Evolutionary conservation across 306 rosid species (phyloP), one percentile per base, ranked within the genome.

Genomic region (Acacia crassicarpa): DNA sequence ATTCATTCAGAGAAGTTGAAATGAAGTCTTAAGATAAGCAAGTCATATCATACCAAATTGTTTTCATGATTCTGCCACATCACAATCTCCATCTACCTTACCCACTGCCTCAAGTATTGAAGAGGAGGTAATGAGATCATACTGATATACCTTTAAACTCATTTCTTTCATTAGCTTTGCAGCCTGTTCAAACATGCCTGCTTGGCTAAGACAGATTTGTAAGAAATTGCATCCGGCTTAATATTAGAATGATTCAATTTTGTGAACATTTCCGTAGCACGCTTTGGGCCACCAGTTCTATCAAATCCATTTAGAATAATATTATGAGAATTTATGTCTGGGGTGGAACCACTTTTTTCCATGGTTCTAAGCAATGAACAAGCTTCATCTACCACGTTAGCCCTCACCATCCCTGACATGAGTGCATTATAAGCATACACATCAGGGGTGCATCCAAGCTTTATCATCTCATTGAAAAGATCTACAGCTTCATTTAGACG

Each of bases 51-150:
- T 48, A 77, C 76, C 51, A 30, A 68, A 56, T 66, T 41, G 49
- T 49, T 84, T 63, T 84, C 81, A 85, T 11, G 80, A 77, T 67
- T 53, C 81, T 16, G 53, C 76, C 80, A 80, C 5, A 61, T 73
- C 61, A 32, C 58, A 56, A 61, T 83, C 92, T 66, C 89, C 96
- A 83, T 95, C 95, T 67, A 93, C 91, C 87, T 88, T 95, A 81
- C 98, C 99, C 51, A 95, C 96, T n/a, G 98, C 99, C 86, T 95
- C 96, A 10, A 95, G 93, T 78, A 95, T 93, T 30, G 98, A 95
- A 16, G 98, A 91, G 91, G 91, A 93, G 11, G 98, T 93, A 82
- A 93, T 93, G 76, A 59, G 83, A 80, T 95, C 95, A 69, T 93
- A 93, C 77, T 87, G 85, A 63, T 89, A 93, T 67, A 98, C 98